These are phyloP conservation scores for Fraxinus quadrangulata DNA, from an alignment of 257 asterid genomes.

Conservation along the genomic window DNA sequence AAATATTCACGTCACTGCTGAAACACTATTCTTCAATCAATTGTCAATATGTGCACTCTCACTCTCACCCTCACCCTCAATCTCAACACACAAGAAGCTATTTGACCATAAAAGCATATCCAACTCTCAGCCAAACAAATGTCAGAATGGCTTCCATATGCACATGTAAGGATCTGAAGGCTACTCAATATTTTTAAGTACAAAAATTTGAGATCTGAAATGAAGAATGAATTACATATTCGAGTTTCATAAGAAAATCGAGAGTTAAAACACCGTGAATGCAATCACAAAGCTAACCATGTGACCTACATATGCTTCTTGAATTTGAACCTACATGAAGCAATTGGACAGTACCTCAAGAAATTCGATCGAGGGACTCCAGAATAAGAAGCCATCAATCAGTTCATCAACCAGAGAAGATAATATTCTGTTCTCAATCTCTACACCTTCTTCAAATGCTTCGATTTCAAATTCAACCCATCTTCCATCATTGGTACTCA, in stretches of 20 bases:
- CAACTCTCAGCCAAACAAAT: neutral
- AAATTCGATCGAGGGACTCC: constrained; percentile 11
- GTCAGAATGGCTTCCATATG: neutral
- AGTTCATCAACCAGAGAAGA: constrained; percentile 70
- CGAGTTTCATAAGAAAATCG: neutral
- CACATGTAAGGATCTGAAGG: neutral
- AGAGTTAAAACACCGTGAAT: neutral
- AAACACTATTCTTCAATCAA: too few relatives aligned
- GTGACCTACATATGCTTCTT: neutral
- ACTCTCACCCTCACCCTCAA: too few relatives aligned
- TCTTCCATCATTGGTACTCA: constrained; percentile 81
- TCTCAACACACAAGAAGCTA: neutral
- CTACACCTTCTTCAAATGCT: constrained; percentile 79
- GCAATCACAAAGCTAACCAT: neutral
- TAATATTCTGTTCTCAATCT: constrained; percentile 69
- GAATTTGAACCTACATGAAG: neutral
- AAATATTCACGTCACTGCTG: too few relatives aligned
- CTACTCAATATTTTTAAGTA: neutral
- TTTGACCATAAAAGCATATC: neutral
- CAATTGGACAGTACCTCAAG: neutral
- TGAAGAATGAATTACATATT: neutral
- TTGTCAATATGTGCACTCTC: too few relatives aligned
- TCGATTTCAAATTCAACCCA: constrained; percentile 81
- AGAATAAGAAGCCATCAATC: constrained; percentile 55
- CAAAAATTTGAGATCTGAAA: neutral